Evolutionary conservation across 1,284 basidiomycete genomes (phyloP).

Genomic region (Acaromyces ingoldii): DNA sequence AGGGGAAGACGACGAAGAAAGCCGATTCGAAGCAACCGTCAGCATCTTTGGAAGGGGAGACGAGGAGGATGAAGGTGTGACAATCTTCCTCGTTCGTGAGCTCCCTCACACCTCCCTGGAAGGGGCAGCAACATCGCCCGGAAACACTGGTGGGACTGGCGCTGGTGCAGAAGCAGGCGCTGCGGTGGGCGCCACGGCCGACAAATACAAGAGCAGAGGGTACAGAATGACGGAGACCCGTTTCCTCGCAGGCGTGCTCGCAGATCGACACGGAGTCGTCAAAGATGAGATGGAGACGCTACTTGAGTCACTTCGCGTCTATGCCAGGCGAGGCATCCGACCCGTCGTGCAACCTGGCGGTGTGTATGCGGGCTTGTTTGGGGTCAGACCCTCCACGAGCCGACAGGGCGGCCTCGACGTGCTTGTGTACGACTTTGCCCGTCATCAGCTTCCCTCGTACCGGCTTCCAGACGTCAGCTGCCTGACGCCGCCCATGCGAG

Average conservation of each 20-base stretch:
- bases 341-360: constrained; percentile 56
- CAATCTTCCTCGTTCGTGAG: constrained; percentile 57
- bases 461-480: constrained; percentile 55
- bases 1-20: constrained; percentile 28
- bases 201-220: constrained; percentile 55
- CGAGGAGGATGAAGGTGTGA: constrained; percentile 53
- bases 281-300: constrained; percentile 56
- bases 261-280: constrained; percentile 54
- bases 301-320: constrained; percentile 56
- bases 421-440: constrained; percentile 58
- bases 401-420: constrained; percentile 39
- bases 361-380: constrained; percentile 57
- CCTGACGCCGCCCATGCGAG: constrained; percentile 52
- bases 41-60: constrained; percentile 39
- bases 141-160: no score
- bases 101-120: constrained; percentile 39
- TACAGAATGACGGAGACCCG: constrained; percentile 57
- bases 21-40: constrained; percentile 21
- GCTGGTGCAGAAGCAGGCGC: no score
- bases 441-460: constrained; percentile 58
- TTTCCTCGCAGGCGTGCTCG: constrained; percentile 55
- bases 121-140: constrained; percentile 40
- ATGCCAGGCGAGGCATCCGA: constrained; percentile 55
- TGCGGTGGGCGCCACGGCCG: no score
- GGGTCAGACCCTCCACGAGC: constrained; percentile 53